A percentile compares a stretch with the other conserved stretches of the same genome.
Conservation (phyloP, 1,139 yeast species). For the Saccharomyces hybrid region DNA sequence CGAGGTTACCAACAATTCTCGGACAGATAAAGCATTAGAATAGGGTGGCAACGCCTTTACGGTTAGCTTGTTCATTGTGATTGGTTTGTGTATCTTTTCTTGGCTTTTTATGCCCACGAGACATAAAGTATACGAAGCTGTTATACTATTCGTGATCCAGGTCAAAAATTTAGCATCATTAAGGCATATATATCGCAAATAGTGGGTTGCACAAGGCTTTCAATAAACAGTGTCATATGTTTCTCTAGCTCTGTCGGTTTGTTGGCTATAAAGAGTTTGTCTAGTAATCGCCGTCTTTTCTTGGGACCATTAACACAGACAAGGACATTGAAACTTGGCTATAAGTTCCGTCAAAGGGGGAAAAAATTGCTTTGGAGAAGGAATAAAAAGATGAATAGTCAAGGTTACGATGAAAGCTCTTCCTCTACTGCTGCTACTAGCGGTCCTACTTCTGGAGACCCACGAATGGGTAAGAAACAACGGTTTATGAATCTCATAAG, state of each 20-base stretch:
- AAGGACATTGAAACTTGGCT: background rate
- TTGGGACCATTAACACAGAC: background rate
- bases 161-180: background rate
- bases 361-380: background rate
- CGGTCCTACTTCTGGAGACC: background rate
- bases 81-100: background rate
- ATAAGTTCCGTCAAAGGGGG: slow-evolving; percentile 1
- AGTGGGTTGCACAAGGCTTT: slow-evolving; percentile 1
- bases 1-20: background rate
- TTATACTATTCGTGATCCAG: background rate
- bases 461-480: slow-evolving; percentile 23
- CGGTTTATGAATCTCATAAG: slow-evolving; percentile 40
- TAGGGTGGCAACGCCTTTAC: background rate
- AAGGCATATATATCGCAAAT: background rate
- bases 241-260: background rate
- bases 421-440: background rate
- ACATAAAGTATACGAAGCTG: background rate
- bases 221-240: background rate
- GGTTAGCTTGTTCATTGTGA: background rate
- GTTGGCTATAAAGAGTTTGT: slow-evolving; percentile 1
- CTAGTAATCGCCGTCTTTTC: background rate
- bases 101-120: background rate
- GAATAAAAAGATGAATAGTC: background rate
- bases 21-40: background rate
- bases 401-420: background rate